A percentile compares a stretch with the other conserved stretches of the same genome.
These are phyloP conservation scores for Ophiostoma novo-ulmi DNA, from an alignment of 2,329 filamentous ascomycete species.

Conservation along the genomic window DNA sequence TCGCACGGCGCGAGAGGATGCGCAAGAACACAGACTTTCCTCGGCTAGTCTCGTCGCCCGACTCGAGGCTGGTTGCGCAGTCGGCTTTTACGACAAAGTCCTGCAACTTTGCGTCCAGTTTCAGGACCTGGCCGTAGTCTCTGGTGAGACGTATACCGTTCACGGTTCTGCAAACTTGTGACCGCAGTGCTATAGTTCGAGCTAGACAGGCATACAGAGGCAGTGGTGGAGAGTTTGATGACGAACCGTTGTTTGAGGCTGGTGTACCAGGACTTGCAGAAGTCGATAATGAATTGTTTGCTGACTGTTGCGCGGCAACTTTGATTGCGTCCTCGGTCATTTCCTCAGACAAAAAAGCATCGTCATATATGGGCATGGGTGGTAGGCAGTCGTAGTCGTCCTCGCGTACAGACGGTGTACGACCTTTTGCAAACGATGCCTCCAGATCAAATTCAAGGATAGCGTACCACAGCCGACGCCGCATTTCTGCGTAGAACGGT, in stretches of 20 bases:
- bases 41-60: neutral
- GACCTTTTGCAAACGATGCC: conserved; percentile 7
- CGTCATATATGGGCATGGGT: neutral
- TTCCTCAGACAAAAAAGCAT: neutral
- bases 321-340: neutral
- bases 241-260: neutral
- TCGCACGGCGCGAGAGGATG: neutral
- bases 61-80: neutral
- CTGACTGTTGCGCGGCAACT: neutral
- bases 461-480: conserved; percentile 9
- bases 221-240: neutral
- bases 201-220: neutral
- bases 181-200: neutral
- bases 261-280: neutral
- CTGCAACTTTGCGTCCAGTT: neutral
- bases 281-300: neutral
- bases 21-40: neutral
- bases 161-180: conserved; percentile 6
- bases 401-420: conserved; percentile 4
- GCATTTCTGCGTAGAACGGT: conserved; percentile 11
- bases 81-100: neutral
- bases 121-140: conserved; percentile 3
- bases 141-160: neutral
- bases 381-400: conserved; percentile 5
- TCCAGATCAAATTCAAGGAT: conserved; percentile 6